Percentiles rank a stretch among this genome's conserved stretches.
Conservation (phyloP, 192 early-diverging fungal species). For the Coemansia sp. region DNA sequence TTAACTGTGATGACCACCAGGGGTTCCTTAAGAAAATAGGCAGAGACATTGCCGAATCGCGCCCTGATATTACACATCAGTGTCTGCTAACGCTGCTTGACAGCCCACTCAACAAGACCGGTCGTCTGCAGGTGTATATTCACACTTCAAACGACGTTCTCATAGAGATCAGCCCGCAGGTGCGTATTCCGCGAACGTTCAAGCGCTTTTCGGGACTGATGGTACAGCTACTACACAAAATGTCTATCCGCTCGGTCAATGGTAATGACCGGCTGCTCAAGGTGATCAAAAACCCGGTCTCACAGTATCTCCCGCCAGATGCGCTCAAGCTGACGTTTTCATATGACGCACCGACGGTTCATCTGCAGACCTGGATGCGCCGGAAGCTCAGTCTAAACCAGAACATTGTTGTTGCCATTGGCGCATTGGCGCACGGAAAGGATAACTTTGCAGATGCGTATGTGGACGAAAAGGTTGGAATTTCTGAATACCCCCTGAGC, state of each 20-base stretch:
- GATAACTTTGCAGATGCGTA: conserved; percentile 95
- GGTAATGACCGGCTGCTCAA: conserved; percentile 91
- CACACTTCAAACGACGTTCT: conserved; percentile 92
- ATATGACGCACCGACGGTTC: conserved; percentile 83
- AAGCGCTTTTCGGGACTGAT: conserved; percentile 98
- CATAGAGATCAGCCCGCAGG: conserved; percentile 97
- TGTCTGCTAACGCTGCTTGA: conserved; percentile 95
- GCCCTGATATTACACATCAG: conserved; percentile 55
- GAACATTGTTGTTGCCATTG: conserved; percentile 88
- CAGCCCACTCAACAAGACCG: conserved; percentile 98
- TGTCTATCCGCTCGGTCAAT: conserved; percentile 89
- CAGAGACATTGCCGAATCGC: conserved; percentile 36
- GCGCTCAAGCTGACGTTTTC: conserved; percentile 69
- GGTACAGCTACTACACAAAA: conserved; percentile 98
- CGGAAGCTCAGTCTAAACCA: conserved; percentile 74
- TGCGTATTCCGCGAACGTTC: conserved; percentile 98
- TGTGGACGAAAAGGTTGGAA: conserved; percentile 96
- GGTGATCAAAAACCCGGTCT: conserved; percentile 97
- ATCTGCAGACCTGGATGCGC: conserved; percentile 74
- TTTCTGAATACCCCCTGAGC: conserved; percentile 94
- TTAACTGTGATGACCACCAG: conserved; percentile 89
- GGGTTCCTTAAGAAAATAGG: conserved; percentile 15
- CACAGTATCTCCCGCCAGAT: conserved; percentile 90
- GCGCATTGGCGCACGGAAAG: conserved; percentile 93
- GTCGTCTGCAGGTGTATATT: conserved; percentile 96